These are phyloP conservation scores for Ceriops decandra DNA, from an alignment of 345 rosid genomes.

Conservation along the genomic window DNA sequence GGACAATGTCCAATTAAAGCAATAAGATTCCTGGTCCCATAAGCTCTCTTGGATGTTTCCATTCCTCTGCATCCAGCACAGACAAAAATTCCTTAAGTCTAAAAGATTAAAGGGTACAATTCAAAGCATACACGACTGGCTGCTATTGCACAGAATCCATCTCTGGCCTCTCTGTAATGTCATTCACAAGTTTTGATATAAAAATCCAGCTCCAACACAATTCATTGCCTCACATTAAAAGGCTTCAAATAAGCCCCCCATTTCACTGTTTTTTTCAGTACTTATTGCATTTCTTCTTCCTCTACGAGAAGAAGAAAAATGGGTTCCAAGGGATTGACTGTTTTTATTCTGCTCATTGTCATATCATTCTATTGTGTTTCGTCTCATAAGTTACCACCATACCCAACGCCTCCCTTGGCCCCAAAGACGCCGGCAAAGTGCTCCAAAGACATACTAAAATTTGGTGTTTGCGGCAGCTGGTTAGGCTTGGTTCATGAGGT, in stretches of 20 bases:
- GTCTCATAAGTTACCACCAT: conserved; percentile 11
- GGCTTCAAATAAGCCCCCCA: neutral
- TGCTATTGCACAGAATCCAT: too few relatives aligned
- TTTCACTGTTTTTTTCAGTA: neutral
- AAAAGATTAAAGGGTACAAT: neutral
- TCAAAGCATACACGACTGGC: too few relatives aligned
- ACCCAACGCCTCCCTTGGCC: neutral
- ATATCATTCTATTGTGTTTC: conserved; percentile 34
- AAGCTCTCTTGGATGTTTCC: neutral
- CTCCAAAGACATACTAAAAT: conserved; percentile 47
- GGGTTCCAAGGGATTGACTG: conserved; percentile 4
- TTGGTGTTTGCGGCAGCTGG: too few relatives aligned
- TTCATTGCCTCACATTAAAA: neutral
- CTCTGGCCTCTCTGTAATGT: too few relatives aligned
- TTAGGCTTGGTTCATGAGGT: conserved; percentile 27
- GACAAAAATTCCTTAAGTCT: neutral
- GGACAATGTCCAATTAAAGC: too few relatives aligned
- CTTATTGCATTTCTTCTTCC: too few relatives aligned
- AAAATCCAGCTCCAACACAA: neutral
- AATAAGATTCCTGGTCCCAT: neutral
- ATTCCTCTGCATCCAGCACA: neutral
- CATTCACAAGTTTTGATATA: too few relatives aligned
- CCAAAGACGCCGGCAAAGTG: conserved; percentile 31
- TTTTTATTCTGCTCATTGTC: conserved; percentile 33
- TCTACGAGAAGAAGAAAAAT: too few relatives aligned